phyloP scores from a whole-genome alignment of 2,329 filamentous ascomycete genomes.

The Onygenales sp. region DNA sequence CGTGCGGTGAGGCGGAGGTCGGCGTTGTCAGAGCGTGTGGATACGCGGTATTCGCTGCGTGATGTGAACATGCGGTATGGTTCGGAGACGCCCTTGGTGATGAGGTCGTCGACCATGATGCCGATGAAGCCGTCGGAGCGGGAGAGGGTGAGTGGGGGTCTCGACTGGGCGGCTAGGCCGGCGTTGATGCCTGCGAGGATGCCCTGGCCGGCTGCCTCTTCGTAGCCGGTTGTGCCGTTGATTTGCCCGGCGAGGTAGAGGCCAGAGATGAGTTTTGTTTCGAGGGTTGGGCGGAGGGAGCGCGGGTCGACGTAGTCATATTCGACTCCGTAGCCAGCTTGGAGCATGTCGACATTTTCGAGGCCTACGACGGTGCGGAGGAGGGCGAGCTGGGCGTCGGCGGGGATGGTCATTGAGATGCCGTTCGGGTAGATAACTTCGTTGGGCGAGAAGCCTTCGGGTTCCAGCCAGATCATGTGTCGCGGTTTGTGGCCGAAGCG shows the following conservation, averaged over 20 bases:
- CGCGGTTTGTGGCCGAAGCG: constrained; percentile 69
- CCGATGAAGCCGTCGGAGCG: constrained; percentile 92
- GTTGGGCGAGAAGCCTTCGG: constrained; percentile 77
- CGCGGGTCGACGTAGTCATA: constrained; percentile 98
- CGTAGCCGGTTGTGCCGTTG: constrained; percentile 96
- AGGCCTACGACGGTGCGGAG: constrained; percentile 82
- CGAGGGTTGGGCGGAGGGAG: constrained; percentile 74
- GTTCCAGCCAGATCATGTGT: constrained; percentile 94
- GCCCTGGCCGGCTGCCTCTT: constrained; percentile 92
- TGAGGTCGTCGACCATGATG: constrained; percentile 95
- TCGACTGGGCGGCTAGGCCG: constrained; percentile 63
- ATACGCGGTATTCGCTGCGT: constrained; percentile 90
- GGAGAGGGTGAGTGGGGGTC: constrained; percentile 57
- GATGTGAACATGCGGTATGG: constrained; percentile 98
- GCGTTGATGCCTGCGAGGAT: constrained; percentile 91
- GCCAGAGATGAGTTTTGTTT: constrained; percentile 84
- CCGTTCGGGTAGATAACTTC: constrained; percentile 93
- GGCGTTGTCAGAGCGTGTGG: constrained; percentile 84
- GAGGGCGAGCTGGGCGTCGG: constrained; percentile 73
- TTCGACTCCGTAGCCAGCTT: constrained; percentile 93
- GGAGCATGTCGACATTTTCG: constrained; percentile 82
- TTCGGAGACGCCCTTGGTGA: constrained; percentile 93
- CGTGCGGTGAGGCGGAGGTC: constrained; percentile 74
- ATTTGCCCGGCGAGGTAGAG: constrained; percentile 93
- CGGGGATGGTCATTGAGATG: constrained; percentile 91